Base-by-base conservation (phyloP, 2,329 filamentous ascomycete species). In the Exophiala calicioides region DNA sequence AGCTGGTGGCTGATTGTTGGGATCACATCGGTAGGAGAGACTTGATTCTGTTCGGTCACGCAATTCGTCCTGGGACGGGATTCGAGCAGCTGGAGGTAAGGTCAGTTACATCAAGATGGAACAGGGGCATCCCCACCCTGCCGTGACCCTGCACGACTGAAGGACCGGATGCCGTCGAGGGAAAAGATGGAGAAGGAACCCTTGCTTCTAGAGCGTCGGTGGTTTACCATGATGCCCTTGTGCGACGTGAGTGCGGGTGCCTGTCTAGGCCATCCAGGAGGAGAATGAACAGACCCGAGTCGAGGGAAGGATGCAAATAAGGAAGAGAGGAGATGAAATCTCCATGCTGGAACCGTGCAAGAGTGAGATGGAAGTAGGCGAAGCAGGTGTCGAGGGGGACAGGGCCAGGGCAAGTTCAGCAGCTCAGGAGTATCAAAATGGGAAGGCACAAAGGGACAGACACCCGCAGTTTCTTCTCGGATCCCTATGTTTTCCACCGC, bases 171-270 rank as follows among this genome's bases (percentile, higher is more conserved):
- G 4, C 39, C 37, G 36, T 57, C 47, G 23, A 53, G 30, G 16
- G 54, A 53, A 20, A 59, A 54, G 19, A 57, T 41, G 3, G 50
- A 57, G 38, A 57, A 53, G 4, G 54, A 57, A 16, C 49, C 49
- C 38, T 40, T 49, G 43, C 54, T 57, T 24, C 43, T 20, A 15
- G 44, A 44, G 8, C 46, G 54, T 39, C 16, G 47, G 30, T 52
- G 51, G 10, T 44, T 36, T 20, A 39, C 40, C 53, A 53, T 56
- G 31, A n/a, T 35, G 21, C 26, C 15, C 30, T 33, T n/a, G 33
- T 15, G 23, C 18, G 16, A 35, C 8, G 27, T 5, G 32, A 32
- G n/a, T 5, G 10, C 20, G n/a, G 10, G n/a, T 20, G 12, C 20
- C 3, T 4, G 13, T 15, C 27, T 15, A 38, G 5, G 15, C 15